Percentiles rank a stretch among this genome's conserved stretches.
These are phyloP conservation scores for Microcyclospora tardicrescens DNA, from an alignment of 2,329 filamentous ascomycete genomes.

Conservation along the genomic window DNA sequence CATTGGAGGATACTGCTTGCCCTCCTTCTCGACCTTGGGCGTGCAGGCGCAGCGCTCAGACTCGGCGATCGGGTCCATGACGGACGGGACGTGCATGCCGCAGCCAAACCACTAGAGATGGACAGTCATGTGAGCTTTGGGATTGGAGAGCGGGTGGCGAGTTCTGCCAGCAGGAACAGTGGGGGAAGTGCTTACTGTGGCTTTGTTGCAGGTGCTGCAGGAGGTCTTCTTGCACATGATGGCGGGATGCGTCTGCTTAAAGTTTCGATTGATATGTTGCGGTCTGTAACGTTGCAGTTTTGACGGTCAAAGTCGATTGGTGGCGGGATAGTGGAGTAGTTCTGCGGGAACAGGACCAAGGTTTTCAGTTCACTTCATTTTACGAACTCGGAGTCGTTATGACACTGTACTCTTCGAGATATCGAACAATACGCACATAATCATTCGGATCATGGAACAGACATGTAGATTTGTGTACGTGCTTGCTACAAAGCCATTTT, in stretches of 20 bases:
- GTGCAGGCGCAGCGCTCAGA: conserved; percentile 52
- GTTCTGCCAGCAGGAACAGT: not conserved
- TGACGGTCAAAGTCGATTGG: too few species aligned
- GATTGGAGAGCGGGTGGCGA: not conserved
- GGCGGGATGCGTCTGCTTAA: not conserved
- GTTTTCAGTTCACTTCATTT: too few species aligned
- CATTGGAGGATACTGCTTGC: conserved; percentile 53
- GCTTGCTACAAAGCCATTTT: too few species aligned
- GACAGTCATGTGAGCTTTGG: conserved; percentile 1
- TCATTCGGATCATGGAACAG: too few species aligned
- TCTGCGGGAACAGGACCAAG: too few species aligned
- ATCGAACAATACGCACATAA: too few species aligned
- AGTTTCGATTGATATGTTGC: too few species aligned
- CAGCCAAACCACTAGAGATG: conserved; percentile 21
- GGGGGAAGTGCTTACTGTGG: conserved; percentile 6
- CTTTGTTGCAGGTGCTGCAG: conserved; percentile 51
- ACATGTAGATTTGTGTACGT: too few species aligned
- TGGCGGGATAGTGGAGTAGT: too few species aligned
- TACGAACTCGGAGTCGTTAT: too few species aligned
- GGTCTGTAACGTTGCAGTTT: too few species aligned
- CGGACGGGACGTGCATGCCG: conserved; percentile 39
- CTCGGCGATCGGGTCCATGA: conserved; percentile 48
- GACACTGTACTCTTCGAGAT: too few species aligned
- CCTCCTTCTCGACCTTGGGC: conserved; percentile 48
- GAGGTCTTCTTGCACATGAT: conserved; percentile 53